Base-by-base conservation (phyloP, 2,329 filamentous ascomycete species). In the Fusarium equiseti region DNA sequence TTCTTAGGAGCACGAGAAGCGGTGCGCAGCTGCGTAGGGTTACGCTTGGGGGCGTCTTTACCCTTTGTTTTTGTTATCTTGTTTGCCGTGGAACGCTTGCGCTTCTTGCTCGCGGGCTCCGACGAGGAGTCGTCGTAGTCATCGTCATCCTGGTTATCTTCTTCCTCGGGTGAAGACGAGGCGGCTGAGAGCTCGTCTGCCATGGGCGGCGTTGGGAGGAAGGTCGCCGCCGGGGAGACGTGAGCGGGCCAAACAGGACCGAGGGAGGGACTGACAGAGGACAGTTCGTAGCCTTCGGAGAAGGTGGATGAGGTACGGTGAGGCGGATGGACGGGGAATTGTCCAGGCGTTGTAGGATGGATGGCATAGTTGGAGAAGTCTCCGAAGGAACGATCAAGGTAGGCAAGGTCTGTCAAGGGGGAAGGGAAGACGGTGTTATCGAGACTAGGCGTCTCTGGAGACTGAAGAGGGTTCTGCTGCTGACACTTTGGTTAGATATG, bases 1-100 rank as follows among this genome's bases (percentile, higher is more conserved):
- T 74, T 73, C 73, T 75, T 75, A 38, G 73, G 73, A 4, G 68
- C 70, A 18, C 73, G 73, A 10, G 73, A 75, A 9, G 73, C 73
- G 15, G 73, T 75, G 48, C 73, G 73, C 29, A 75, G 73, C 44
- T 75, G 73, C 5, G 72, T 72, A 3, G 60, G 69, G 10, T 64
- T 56, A 18, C 64, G 69, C 58, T 74, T 75, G 24, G 27, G 31
- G 20, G 31, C 13, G 27, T 66, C 63, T 44, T 52, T 66, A 31
- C 49, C 46, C 49, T 62, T 58, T 18, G 56, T 11, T 32, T 35
- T 61, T 31, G 22, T 53, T 43, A 43, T 38, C 42, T 66, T 64
- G 46, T 61, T 59, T 48, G 53, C 29, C 27, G 58, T 60, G 22
- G 65, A 40, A 48, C 72, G 70, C 55, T 66, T 71, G 40, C 70